Conservation (phyloP, 106 monocot species). For the Chionographis japonica region DNA sequence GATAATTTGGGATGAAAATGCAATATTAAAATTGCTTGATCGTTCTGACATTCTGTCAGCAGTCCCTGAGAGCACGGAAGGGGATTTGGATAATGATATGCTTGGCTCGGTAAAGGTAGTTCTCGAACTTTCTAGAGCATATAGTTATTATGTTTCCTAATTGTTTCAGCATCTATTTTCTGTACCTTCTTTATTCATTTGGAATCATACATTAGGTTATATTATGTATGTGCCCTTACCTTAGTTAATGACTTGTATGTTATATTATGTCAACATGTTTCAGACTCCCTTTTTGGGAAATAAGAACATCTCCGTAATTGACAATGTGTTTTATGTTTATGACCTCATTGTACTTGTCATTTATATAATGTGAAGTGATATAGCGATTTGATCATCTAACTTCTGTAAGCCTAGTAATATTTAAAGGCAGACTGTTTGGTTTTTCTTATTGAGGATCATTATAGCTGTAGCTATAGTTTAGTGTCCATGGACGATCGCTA, state of each 20-base stretch:
- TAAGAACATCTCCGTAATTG: too few species aligned
- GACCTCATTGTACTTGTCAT: too few species aligned
- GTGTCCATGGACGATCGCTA: too few species aligned
- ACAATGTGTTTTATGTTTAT: too few species aligned
- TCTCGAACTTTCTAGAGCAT: neutral
- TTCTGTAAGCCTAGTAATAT: too few species aligned
- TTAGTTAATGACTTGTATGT: neutral
- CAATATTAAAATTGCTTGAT: slow-evolving; percentile 83
- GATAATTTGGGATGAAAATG: slow-evolving; percentile 85
- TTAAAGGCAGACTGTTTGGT: too few species aligned
- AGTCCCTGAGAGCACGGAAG: slow-evolving; percentile 55
- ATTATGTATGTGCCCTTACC: too few species aligned
- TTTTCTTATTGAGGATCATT: too few species aligned
- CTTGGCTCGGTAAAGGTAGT: slow-evolving; percentile 91
- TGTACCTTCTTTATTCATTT: neutral
- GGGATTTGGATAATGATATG: slow-evolving; percentile 84
- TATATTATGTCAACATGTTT: neutral
- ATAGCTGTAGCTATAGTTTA: too few species aligned
- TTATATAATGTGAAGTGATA: too few species aligned
- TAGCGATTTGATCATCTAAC: too few species aligned
- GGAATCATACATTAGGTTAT: neutral
- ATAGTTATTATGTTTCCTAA: neutral
- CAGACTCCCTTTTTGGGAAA: too few species aligned
- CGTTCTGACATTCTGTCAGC: slow-evolving; percentile 69
- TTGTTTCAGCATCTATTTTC: neutral